phyloP scores from a whole-genome alignment of 768 basidiomycete species.

The Lanmaoa rubissima region DNA sequence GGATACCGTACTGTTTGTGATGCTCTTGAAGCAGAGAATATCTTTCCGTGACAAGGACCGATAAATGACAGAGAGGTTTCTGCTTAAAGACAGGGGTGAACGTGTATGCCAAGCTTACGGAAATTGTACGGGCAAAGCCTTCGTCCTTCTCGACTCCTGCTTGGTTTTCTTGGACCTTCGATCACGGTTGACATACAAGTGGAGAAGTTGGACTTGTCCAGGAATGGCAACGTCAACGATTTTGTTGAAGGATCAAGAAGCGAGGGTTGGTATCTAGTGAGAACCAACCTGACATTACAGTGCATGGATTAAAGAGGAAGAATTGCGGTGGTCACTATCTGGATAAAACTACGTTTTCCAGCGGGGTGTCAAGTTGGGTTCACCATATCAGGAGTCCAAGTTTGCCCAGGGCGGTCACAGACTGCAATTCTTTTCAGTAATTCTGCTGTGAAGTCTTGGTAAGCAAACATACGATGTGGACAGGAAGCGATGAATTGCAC shows the following conservation, averaged over 20 bases:
- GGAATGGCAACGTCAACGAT: conserved; percentile 77
- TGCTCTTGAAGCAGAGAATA: conserved; percentile 64
- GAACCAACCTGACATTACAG: conserved; percentile 31
- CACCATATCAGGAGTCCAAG: conserved; percentile 90
- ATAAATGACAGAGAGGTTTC: conserved; percentile 68
- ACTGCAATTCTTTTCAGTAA: conserved; percentile 29
- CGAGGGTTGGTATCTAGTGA: conserved; percentile 87
- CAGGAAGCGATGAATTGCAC: conserved; percentile 63
- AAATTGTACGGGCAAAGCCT: conserved; percentile 90
- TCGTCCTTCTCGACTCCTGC: conserved; percentile 42
- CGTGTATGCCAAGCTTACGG: conserved; percentile 43
- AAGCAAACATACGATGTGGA: conserved; percentile 60
- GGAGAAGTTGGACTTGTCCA: conserved; percentile 78
- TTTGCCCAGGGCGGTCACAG: conserved; percentile 84
- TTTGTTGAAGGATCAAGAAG: conserved; percentile 92
- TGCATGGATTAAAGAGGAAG: neutral
- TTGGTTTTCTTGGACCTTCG: conserved; percentile 25
- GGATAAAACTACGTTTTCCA: conserved; percentile 67
- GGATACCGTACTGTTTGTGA: conserved; percentile 52
- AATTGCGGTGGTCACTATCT: conserved; percentile 48
- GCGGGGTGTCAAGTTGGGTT: conserved; percentile 86
- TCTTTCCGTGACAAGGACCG: conserved; percentile 77
- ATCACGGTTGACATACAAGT: conserved; percentile 83
- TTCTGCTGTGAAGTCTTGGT: conserved; percentile 15
- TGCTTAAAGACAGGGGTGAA: conserved; percentile 31